Percentiles rank a stretch among this genome's conserved stretches.
Evolutionary conservation across 371 early-diverging fungal genomes (phyloP).

Genomic region (Rozella allomycis): DNA sequence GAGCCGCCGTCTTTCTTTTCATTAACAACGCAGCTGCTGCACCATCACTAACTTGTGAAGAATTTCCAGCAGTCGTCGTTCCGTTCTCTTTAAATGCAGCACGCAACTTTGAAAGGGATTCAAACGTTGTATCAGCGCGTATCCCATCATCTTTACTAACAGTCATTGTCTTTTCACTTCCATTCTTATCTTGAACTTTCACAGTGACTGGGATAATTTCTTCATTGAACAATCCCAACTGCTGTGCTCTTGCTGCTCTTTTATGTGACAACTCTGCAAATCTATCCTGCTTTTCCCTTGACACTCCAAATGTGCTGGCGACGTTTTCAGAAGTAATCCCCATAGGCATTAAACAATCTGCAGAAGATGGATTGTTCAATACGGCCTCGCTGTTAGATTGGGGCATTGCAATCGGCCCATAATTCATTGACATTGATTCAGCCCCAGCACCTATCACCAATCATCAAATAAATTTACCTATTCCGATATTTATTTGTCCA

Average conservation of each 20-base stretch:
- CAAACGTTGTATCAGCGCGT: conserved; percentile 53
- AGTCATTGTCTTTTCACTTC: conserved; percentile 9
- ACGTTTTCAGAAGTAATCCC: conserved; percentile 90
- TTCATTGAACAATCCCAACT: conserved; percentile 65
- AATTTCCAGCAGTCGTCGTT: conserved; percentile 85
- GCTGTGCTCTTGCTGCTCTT: conserved; percentile 65
- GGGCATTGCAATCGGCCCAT: conserved; percentile 26
- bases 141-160: conserved; percentile 79
- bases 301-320: conserved; percentile 53
- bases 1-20: conserved; percentile 75
- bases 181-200: too few relatives aligned
- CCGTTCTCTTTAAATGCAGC: conserved; percentile 78
- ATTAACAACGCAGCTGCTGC: conserved; percentile 89
- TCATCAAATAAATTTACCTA: too few relatives aligned
- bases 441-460: conserved; percentile 97
- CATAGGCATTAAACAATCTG: conserved; percentile 16
- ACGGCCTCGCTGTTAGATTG: neutral
- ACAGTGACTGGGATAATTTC: conserved; percentile 67
- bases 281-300: conserved; percentile 67
- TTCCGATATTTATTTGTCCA: conserved; percentile 83
- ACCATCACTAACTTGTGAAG: conserved; percentile 96
- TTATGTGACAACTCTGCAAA: conserved; percentile 59
- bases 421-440: conserved; percentile 88
- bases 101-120: conserved; percentile 57
- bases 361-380: conserved; percentile 1